These are phyloP conservation scores for Colletotrichum nymphaeae DNA, from an alignment of 2,329 filamentous ascomycete genomes.

Conservation along the genomic window DNA sequence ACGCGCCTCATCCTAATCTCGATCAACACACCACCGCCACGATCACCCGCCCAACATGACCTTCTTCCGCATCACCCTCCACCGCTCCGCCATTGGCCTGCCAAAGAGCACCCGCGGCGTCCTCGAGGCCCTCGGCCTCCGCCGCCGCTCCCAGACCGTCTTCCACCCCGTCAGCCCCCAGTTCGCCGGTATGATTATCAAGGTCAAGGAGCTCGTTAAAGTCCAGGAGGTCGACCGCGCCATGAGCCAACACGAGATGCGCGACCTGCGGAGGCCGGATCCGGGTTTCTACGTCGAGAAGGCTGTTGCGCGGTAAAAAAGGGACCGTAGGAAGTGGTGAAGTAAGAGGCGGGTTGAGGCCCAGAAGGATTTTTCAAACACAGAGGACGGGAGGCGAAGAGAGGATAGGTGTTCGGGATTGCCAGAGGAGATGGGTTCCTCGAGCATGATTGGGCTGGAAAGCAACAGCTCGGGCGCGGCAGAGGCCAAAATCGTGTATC, in stretches of 20 bases:
- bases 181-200: conserved; percentile 90
- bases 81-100: conserved; percentile 90
- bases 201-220: conserved; percentile 90
- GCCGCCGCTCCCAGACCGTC: conserved; percentile 85
- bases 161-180: conserved; percentile 87
- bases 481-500: conserved; percentile 15
- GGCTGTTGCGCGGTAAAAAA: conserved; percentile 43
- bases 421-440: neutral
- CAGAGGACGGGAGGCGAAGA: neutral
- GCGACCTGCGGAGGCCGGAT: conserved; percentile 78
- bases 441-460: neutral
- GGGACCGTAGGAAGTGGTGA: neutral
- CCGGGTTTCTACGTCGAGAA: conserved; percentile 85
- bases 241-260: conserved; percentile 75
- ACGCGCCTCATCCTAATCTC: neutral
- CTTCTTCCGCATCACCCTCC: conserved; percentile 91
- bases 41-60: conserved; percentile 62
- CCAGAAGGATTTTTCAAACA: neutral
- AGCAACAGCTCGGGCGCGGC: neutral
- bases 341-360: neutral
- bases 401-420: neutral
- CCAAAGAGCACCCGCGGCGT: conserved; percentile 83
- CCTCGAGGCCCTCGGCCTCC: conserved; percentile 86
- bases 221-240: conserved; percentile 80
- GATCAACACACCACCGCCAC: neutral